These are phyloP conservation scores for Aspergillus eucalypticola DNA, from an alignment of 2,329 filamentous ascomycete species.

Conservation along the genomic window DNA sequence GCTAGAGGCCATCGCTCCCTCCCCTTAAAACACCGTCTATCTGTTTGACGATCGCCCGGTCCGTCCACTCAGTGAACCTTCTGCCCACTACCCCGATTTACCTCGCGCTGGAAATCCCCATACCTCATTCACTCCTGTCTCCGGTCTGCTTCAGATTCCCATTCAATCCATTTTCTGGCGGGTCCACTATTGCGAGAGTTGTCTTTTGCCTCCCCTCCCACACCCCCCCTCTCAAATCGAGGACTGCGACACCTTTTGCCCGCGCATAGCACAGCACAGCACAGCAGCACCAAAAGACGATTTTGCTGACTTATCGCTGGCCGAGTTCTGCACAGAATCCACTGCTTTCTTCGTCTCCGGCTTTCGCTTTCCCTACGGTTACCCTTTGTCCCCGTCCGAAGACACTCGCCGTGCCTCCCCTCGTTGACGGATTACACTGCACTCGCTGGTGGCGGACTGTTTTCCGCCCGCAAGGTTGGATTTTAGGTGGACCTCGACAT, in stretches of 20 bases:
- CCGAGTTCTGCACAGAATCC: conserved; percentile 23
- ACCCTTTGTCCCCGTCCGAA: conserved; percentile 1
- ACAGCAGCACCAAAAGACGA: conserved; percentile 21
- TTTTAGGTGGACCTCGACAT: conserved; percentile 8
- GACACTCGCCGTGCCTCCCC: neutral
- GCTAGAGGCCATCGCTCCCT: conserved; percentile 25
- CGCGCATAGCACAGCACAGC: conserved; percentile 14
- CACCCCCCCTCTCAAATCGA: neutral
- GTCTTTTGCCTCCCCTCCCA: neutral
- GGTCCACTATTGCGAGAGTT: conserved; percentile 7
- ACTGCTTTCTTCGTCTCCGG: conserved; percentile 12
- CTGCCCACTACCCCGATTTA: conserved; percentile 15
- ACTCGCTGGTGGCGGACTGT: conserved; percentile 9
- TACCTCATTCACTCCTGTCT: conserved; percentile 7
- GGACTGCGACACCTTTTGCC: conserved; percentile 8
- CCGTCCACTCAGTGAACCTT: conserved; percentile 15
- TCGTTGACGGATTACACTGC: conserved; percentile 4
- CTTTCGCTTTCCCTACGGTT: conserved; percentile 16
- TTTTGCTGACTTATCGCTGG: conserved; percentile 26
- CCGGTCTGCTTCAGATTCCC: neutral
- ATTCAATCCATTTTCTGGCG: conserved; percentile 10
- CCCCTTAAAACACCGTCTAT: conserved; percentile 25
- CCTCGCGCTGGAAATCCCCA: conserved; percentile 11
- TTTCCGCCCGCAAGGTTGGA: conserved; percentile 11
- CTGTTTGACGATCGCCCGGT: conserved; percentile 21